phyloP scores from a whole-genome alignment of 2,329 filamentous ascomycete species.

The Colletotrichum tropicale region DNA sequence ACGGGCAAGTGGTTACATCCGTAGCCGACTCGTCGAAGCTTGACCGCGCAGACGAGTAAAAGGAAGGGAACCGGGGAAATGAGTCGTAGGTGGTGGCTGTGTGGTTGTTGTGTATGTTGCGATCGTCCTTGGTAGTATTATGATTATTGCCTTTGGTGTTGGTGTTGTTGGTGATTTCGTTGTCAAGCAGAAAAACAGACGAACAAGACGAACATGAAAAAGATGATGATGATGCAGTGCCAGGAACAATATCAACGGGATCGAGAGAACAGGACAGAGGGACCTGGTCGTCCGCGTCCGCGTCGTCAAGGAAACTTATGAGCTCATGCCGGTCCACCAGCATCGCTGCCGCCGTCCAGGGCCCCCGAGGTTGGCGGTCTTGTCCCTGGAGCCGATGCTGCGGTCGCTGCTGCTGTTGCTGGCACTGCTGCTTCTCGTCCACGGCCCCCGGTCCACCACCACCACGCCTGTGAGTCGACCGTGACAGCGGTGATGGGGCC shows the following conservation, averaged over 20 bases:
- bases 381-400: not conserved
- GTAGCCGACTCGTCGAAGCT: not conserved
- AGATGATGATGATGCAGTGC: not conserved
- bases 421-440: not conserved
- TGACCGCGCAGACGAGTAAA: constrained; percentile 5
- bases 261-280: not conserved
- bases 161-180: not conserved
- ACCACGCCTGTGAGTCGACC: not conserved
- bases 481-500: constrained; percentile 4
- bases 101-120: not conserved
- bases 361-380: not conserved
- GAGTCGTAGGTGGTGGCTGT: not conserved
- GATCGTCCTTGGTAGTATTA: not conserved
- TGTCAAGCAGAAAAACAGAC: not conserved
- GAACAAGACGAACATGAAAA: not conserved
- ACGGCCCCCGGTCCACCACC: not conserved
- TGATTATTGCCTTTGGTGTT: not conserved
- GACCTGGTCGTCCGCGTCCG: constrained; percentile 4
- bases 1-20: not conserved
- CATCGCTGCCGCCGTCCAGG: constrained; percentile 9
- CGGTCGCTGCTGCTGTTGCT: not conserved
- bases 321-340: constrained; percentile 11
- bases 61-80: not conserved
- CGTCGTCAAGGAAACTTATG: constrained; percentile 22
- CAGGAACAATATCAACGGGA: not conserved